Percentiles rank a stretch among this genome's conserved stretches.
Evolutionary conservation across 345 rosid species (phyloP).

Genomic region (Pugionium dolabratum): DNA sequence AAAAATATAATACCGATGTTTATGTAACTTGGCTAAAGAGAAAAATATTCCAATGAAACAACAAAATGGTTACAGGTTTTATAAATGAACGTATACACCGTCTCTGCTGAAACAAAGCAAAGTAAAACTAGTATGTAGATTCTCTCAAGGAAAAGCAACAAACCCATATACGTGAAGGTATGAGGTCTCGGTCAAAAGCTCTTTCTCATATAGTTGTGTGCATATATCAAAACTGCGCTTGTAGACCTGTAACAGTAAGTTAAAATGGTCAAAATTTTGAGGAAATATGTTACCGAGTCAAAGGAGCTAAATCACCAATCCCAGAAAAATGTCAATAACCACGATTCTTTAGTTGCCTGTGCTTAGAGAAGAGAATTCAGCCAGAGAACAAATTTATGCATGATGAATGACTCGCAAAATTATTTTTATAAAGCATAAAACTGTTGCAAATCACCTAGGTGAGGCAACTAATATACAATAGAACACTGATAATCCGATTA

Average conservation of each 20-base stretch:
- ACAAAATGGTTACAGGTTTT: constrained; percentile 7
- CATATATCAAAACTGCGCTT: constrained; percentile 81
- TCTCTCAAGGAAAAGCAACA: constrained; percentile 36
- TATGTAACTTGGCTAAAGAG: constrained; percentile 10
- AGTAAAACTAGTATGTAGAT: constrained; percentile 3
- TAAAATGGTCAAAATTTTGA: constrained; percentile 10
- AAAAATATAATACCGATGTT: constrained; percentile 11
- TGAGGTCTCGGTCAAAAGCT: constrained; percentile 78
- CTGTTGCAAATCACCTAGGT: neutral
- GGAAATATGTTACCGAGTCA: constrained; percentile 10
- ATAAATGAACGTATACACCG: constrained; percentile 12
- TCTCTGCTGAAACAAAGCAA: neutral
- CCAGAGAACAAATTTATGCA: constrained; percentile 8
- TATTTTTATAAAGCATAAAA: constrained; percentile 6
- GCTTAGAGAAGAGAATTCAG: constrained; percentile 9
- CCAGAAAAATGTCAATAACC: constrained; percentile 17
- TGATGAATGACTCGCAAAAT: constrained; percentile 11
- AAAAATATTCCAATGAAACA: neutral
- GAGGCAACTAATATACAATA: constrained; percentile 11
- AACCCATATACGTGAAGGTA: constrained; percentile 86
- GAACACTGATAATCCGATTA: constrained; percentile 11
- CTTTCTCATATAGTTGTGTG: constrained; percentile 88
- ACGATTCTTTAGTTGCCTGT: neutral
- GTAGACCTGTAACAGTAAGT: constrained; percentile 61
- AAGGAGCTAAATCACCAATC: constrained; percentile 8